Evolutionary conservation across 2,329 filamentous ascomycete genomes (phyloP).

Genomic region (Capronia epimyces): DNA sequence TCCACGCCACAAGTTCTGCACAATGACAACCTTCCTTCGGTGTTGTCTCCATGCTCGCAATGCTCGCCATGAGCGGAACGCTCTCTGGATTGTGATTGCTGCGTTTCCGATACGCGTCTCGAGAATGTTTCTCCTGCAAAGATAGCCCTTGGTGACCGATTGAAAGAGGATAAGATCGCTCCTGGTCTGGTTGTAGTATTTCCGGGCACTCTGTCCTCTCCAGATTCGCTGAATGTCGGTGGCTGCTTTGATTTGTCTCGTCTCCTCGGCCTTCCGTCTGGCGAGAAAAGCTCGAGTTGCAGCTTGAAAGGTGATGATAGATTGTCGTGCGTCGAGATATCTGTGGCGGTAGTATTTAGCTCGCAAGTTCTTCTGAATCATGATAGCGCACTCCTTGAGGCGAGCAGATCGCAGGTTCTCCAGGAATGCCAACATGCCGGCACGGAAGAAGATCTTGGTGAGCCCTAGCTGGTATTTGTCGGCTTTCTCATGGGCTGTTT

Average conservation of each 20-base stretch:
- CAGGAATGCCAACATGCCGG: slow-evolving; percentile 95
- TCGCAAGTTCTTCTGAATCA: slow-evolving; percentile 97
- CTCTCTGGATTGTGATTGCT: slow-evolving; percentile 80
- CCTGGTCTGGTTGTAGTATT: slow-evolving; percentile 69
- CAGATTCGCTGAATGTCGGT: slow-evolving; percentile 94
- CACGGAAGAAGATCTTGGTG: slow-evolving; percentile 98
- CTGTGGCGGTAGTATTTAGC: slow-evolving; percentile 92
- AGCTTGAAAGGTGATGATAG: slow-evolving; percentile 76
- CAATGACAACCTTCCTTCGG: slow-evolving; percentile 78
- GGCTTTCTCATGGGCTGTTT: slow-evolving; percentile 63
- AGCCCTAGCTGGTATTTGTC: slow-evolving; percentile 98
- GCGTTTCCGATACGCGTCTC: slow-evolving; percentile 91
- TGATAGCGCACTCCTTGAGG: slow-evolving; percentile 86
- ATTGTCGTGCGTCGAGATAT: slow-evolving; percentile 78
- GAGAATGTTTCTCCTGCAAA: slow-evolving; percentile 85
- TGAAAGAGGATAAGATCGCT: slow-evolving; percentile 83
- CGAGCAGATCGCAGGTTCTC: slow-evolving; percentile 88
- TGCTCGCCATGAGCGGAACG: slow-evolving; percentile 76
- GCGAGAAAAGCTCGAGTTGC: slow-evolving; percentile 71
- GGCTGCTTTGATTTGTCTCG: slow-evolving; percentile 76
- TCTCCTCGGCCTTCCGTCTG: slow-evolving; percentile 69
- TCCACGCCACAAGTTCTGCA: slow-evolving; percentile 91
- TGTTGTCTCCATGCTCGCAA: slow-evolving; percentile 80
- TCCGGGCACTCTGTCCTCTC: slow-evolving; percentile 86
- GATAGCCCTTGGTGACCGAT: slow-evolving; percentile 83